Conservation (phyloP, 441 rosid genomes). For the Arabidopsis hybrid region DNA sequence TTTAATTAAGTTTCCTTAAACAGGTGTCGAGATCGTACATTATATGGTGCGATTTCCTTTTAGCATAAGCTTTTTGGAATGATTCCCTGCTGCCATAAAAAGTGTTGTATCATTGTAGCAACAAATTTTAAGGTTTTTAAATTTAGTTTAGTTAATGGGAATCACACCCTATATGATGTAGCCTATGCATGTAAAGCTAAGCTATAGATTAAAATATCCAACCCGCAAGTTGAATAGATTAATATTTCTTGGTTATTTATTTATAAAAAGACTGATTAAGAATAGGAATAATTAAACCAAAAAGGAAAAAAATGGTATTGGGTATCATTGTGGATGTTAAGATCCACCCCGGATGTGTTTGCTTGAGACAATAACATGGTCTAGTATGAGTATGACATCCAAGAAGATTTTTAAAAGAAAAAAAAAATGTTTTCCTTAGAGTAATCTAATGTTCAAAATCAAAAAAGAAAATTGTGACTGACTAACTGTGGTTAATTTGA, state of each 20-base stretch:
- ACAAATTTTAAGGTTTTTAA: slow-evolving; percentile 31
- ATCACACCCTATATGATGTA: slow-evolving; percentile 36
- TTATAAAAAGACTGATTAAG: not conserved
- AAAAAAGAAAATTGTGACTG: too few relatives aligned
- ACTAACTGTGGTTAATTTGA: too few relatives aligned
- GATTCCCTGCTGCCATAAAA: slow-evolving; percentile 39
- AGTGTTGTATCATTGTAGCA: slow-evolving; percentile 29
- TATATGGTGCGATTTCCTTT: slow-evolving; percentile 23
- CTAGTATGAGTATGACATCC: too few relatives aligned
- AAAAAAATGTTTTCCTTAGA: too few relatives aligned
- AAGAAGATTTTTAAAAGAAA: too few relatives aligned
- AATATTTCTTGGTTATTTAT: not conserved
- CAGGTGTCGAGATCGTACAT: slow-evolving; percentile 37
- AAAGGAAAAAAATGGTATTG: not conserved
- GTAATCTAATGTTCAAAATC: too few relatives aligned
- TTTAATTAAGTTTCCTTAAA: slow-evolving; percentile 29
- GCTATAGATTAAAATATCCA: not conserved
- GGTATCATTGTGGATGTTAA: slow-evolving; percentile 8
- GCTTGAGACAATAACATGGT: too few relatives aligned
- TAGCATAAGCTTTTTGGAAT: slow-evolving; percentile 37
- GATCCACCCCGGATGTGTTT: not conserved
- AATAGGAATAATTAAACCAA: not conserved
- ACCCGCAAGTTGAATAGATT: slow-evolving; percentile 18
- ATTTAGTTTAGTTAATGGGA: slow-evolving; percentile 33
- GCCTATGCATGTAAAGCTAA: slow-evolving; percentile 36